A percentile compares a stretch with the other conserved stretches of the same genome.
phyloP scores from a whole-genome alignment of 2,329 filamentous ascomycete genomes.

The Samsoniella hepiali region DNA sequence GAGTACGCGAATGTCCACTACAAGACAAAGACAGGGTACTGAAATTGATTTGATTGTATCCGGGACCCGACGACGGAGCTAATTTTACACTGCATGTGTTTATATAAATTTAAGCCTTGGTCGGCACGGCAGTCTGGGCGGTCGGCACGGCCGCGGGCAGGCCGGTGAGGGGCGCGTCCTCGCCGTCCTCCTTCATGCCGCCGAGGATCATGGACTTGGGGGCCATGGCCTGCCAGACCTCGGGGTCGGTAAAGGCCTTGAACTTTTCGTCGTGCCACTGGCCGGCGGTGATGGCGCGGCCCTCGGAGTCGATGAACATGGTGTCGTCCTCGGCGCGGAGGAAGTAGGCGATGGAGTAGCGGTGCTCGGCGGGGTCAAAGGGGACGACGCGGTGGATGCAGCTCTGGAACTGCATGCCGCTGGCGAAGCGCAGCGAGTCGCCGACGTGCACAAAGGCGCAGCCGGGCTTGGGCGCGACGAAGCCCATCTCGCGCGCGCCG shows the following conservation, averaged over 20 bases:
- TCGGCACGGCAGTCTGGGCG: conserved; percentile 6
- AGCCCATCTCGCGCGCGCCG: conserved; percentile 47
- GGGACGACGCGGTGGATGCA: conserved; percentile 58
- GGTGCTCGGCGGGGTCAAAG: conserved; percentile 48
- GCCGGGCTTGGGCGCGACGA: conserved; percentile 49
- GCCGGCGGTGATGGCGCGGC: conserved; percentile 49
- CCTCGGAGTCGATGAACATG: conserved; percentile 54
- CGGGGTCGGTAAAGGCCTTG: conserved; percentile 45
- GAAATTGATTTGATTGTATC: background rate
- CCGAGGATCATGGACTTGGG: conserved; percentile 48
- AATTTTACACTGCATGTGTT: background rate
- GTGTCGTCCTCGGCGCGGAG: conserved; percentile 54
- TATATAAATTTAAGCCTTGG: conserved; percentile 14
- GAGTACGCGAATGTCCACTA: background rate
- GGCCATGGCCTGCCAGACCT: conserved; percentile 44
- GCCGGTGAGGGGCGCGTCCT: conserved; percentile 22
- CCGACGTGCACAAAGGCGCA: conserved; percentile 57
- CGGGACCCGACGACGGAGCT: background rate
- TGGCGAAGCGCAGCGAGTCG: conserved; percentile 56
- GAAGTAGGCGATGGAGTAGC: conserved; percentile 59
- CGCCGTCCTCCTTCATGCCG: conserved; percentile 45
- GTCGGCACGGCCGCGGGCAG: background rate
- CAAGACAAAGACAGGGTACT: background rate
- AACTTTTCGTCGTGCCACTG: conserved; percentile 56
- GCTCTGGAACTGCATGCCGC: conserved; percentile 50